Base-by-base conservation (phyloP, 176 grass and related monocot genomes). In the Areca catechu region DNA sequence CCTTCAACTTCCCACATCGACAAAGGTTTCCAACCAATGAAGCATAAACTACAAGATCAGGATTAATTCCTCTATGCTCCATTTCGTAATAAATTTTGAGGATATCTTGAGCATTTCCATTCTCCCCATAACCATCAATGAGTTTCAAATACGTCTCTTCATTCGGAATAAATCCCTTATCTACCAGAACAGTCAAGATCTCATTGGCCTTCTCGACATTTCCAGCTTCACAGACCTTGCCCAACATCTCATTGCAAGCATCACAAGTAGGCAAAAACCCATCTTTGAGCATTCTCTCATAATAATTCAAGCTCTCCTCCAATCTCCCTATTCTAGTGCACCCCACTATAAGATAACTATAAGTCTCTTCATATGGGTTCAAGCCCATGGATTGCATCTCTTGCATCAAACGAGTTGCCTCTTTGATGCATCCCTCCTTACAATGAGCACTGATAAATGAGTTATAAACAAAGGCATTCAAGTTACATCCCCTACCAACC, bases 71-170 rank as follows among this genome's bases (percentile, higher is more conserved):
- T 58, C 56, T 82, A 56, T 82, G 81, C 25, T 75, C 80, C 75
- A 97, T 91, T 63, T 97, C 86, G 66, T 85, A 64, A 52, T 91
- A 97, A 65, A 81, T 57, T 75, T 62, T 82, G 19, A 85, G 64
- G 51, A 85, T 55, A 28, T 88, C 80, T 73, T 75, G 30, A 14
- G 34, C 25, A 57, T 97, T 60, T 66, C 74, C 47, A 43, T 29
- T 70, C 10, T 51, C 71, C 10, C 51, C 29, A 70, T 91, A 91
- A 49, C 86, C 86, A 49, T 75, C 48, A 14, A 91, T 67, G 29
- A 91, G 71, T 7, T 10, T 76, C 17, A 28, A 19, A 72, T 91
- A 97, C 53, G 71, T 77, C 34, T 71, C 65, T 54, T 69, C 16
- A 67, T 72, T 73, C 66, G 86, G 77, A 70, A 77, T 24, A 63